Percentiles rank a stretch among this genome's conserved stretches.
phyloP scores from a whole-genome alignment of 2,329 filamentous ascomycete species.

The Fusarium humuli region DNA sequence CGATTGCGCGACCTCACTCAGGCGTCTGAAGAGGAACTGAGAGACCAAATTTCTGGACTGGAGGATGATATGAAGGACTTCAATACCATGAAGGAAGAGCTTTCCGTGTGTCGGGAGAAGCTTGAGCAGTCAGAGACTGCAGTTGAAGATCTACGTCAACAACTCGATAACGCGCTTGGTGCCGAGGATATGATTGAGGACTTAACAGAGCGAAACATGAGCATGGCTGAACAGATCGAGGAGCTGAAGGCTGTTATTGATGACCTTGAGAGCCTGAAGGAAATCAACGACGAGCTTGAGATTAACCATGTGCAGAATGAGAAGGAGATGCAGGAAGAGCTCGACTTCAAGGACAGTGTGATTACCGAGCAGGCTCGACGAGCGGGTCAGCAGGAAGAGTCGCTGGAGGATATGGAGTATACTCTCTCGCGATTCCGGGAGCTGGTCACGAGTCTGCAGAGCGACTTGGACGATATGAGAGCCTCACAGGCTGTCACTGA shows the following conservation, averaged over 20 bases:
- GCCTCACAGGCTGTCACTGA: constrained; percentile 93
- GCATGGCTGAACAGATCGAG: constrained; percentile 83
- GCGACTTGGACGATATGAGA: constrained; percentile 89
- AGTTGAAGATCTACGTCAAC: constrained; percentile 87
- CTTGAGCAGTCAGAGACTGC: constrained; percentile 77
- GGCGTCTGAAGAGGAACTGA: constrained; percentile 84
- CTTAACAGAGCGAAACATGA: constrained; percentile 87
- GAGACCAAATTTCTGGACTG: constrained; percentile 78
- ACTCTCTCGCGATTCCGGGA: constrained; percentile 90
- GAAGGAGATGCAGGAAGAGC: constrained; percentile 92
- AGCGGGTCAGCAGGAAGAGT: constrained; percentile 79
- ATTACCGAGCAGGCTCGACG: constrained; percentile 84
- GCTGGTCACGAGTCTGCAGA: constrained; percentile 85
- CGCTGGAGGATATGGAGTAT: constrained; percentile 88
- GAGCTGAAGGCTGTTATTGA: constrained; percentile 85
- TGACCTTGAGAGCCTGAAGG: constrained; percentile 88
- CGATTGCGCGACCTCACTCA: constrained; percentile 87
- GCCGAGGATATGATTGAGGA: constrained; percentile 96
- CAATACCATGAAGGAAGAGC: constrained; percentile 73
- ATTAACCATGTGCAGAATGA: constrained; percentile 92
- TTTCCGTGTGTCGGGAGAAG: constrained; percentile 77
- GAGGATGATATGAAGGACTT: constrained; percentile 79
- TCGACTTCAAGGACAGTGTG: constrained; percentile 87
- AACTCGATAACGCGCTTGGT: constrained; percentile 87
- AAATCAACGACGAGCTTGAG: constrained; percentile 94